Conservation (phyloP, 208 protist genomes). For the Tritrichomonas foetus region DNA sequence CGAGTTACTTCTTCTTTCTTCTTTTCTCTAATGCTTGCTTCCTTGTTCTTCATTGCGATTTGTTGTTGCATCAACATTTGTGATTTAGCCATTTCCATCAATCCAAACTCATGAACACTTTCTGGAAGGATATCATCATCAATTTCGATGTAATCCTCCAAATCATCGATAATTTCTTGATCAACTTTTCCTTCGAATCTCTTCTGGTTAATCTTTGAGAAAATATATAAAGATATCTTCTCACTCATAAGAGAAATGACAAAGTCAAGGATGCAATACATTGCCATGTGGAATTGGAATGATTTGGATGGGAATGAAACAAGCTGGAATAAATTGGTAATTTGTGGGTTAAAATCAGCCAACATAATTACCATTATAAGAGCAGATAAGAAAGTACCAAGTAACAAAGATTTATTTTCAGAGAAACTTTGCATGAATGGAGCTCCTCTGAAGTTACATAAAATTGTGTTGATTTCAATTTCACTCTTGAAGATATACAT, state of each 20-base stretch:
- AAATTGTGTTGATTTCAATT: neutral
- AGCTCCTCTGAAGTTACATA: neutral
- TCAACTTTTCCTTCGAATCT: neutral
- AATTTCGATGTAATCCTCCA: neutral
- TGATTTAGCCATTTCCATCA: neutral
- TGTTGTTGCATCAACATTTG: neutral
- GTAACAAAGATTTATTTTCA: neutral
- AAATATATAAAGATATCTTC: neutral
- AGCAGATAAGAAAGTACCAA: neutral
- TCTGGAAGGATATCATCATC: slow-evolving; percentile 1
- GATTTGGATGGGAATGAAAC: neutral
- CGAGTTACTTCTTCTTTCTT: neutral
- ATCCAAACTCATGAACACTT: neutral
- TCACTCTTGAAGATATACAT: neutral
- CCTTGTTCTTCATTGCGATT: no score
- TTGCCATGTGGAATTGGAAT: neutral
- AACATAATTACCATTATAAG: neutral
- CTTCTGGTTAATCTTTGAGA: neutral
- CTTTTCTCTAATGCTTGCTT: neutral
- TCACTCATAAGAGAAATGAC: neutral
- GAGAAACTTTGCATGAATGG: slow-evolving; percentile 29
- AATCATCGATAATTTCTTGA: neutral
- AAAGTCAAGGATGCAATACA: neutral
- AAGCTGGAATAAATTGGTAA: neutral
- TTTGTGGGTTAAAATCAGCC: neutral